These are phyloP conservation scores for Funneliformis caledonium DNA, from an alignment of 371 early-diverging fungal genomes.

Conservation along the genomic window DNA sequence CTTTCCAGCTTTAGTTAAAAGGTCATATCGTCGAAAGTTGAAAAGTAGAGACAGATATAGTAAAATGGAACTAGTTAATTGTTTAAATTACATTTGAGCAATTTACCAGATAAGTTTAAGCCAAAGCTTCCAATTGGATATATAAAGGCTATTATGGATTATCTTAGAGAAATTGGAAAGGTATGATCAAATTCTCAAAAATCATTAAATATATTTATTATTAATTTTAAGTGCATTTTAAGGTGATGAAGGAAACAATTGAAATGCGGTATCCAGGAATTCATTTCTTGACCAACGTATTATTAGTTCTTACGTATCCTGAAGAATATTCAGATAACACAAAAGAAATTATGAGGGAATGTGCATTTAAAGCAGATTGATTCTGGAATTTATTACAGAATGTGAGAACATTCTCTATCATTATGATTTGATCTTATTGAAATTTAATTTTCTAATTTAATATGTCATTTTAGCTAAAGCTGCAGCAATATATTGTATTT, in stretches of 20 bases:
- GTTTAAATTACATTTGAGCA: constrained; percentile 28
- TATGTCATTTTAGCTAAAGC: constrained; percentile 20
- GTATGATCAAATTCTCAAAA: too few relatives aligned
- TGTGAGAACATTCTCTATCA: not conserved
- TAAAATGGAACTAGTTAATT: too few relatives aligned
- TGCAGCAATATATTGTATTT: constrained; percentile 34
- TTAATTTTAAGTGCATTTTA: not conserved
- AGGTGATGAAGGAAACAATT: too few relatives aligned
- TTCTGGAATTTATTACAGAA: constrained; percentile 36
- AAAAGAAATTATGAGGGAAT: not conserved
- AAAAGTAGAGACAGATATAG: too few relatives aligned
- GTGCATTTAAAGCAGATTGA: constrained; percentile 53
- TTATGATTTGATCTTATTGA: not conserved
- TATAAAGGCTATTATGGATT: constrained; percentile 27
- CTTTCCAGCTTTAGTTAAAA: not conserved
- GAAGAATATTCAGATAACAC: not conserved
- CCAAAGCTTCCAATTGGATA: not conserved
- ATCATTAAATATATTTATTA: too few relatives aligned
- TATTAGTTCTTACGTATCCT: not conserved
- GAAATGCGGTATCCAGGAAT: not conserved
- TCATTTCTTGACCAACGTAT: not conserved
- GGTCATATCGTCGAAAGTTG: too few relatives aligned
- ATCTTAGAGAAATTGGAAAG: constrained; percentile 3
- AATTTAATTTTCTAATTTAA: not conserved
- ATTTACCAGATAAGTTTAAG: not conserved